Evolutionary conservation across 306 rosid species (phyloP), one percentile per base, ranked within the genome.

Genomic region (Corylus heterophylla): DNA sequence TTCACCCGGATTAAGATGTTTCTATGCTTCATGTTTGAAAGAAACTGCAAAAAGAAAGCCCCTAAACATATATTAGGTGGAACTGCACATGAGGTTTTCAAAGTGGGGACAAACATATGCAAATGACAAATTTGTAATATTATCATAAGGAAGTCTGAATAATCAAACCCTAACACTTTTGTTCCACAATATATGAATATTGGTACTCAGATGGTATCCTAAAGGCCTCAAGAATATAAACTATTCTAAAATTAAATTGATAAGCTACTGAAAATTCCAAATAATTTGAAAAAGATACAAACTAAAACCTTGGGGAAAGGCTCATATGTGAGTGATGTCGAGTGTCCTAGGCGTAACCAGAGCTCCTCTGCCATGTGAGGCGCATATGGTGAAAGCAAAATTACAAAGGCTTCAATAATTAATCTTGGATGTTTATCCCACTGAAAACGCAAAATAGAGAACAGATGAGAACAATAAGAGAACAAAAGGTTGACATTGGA

Each of bases 301-400:
- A 75, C 58, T 49, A 84, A 70, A 78, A 93, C 98, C 95, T 89
- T 79, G 18, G 99, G 99, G 79, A 94, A 95, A 83, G 91, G 86
- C 78, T 90, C 93, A 71, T 86, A 84, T 69, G 96, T 94, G 74
- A 95, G 63, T 8, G 98, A 93, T 75, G 82, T 80, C 2, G 89
- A 74, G 87, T 93, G 93, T 75, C 99, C 99, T n/a, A 95, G 83
- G 75, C 99, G 92, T 78, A 85, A 88, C 98, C 99, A 93, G 51
- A 95, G 90, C 89, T 95, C 99, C 85, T 95, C 98, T 37, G 98
- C 93, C 86, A 95, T 81, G 88, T 95, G 98, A 25, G 98, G 99
- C 0, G 97, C 99, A 80, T 92, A 95, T 4, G 98, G 96, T 22
- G 99, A 90, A 78, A 95, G 98, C 85, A 91, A 91, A 86, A 92